Percentiles rank a stretch among this genome's conserved stretches.
phyloP scores from a whole-genome alignment of 768 basidiomycete genomes.

The Mycena floridula region DNA sequence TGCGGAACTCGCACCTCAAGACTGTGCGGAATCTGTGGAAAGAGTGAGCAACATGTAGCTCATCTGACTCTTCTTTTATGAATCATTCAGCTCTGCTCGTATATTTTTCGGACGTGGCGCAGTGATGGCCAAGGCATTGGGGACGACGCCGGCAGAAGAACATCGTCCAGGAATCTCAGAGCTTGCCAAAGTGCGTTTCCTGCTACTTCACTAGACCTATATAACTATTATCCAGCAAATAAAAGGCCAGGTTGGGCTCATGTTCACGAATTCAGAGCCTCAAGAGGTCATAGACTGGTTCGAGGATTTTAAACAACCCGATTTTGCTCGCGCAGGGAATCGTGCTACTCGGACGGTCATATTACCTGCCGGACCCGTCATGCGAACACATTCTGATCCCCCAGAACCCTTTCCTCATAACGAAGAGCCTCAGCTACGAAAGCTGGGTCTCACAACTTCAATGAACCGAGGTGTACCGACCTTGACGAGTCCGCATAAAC shows the following conservation, averaged over 20 bases:
- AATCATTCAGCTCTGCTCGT: constrained; percentile 64
- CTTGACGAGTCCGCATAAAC: constrained; percentile 67
- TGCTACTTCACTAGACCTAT: neutral
- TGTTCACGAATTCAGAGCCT: constrained; percentile 90
- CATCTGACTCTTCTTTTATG: constrained; percentile 1
- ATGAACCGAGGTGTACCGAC: constrained; percentile 88
- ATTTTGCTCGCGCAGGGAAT: constrained; percentile 90
- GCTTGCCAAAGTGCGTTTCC: constrained; percentile 61
- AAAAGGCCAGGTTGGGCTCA: constrained; percentile 89
- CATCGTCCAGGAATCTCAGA: constrained; percentile 71
- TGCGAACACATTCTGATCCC: constrained; percentile 73
- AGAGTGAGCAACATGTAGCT: constrained; percentile 47
- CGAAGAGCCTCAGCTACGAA: constrained; percentile 94
- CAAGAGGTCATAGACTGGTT: constrained; percentile 95
- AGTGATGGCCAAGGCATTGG: constrained; percentile 96
- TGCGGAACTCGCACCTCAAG: constrained; percentile 93
- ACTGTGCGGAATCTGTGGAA: constrained; percentile 92
- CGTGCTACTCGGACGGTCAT: constrained; percentile 65
- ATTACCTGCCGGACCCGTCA: constrained; percentile 79
- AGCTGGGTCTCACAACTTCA: constrained; percentile 80
- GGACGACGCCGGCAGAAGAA: constrained; percentile 82
- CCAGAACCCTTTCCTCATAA: constrained; percentile 93
- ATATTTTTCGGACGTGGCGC: constrained; percentile 84
- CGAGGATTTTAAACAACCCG: constrained; percentile 78
- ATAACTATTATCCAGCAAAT: constrained; percentile 56